Base-by-base conservation (phyloP, 2,329 filamentous ascomycete species). In the Fusarium globosum region DNA sequence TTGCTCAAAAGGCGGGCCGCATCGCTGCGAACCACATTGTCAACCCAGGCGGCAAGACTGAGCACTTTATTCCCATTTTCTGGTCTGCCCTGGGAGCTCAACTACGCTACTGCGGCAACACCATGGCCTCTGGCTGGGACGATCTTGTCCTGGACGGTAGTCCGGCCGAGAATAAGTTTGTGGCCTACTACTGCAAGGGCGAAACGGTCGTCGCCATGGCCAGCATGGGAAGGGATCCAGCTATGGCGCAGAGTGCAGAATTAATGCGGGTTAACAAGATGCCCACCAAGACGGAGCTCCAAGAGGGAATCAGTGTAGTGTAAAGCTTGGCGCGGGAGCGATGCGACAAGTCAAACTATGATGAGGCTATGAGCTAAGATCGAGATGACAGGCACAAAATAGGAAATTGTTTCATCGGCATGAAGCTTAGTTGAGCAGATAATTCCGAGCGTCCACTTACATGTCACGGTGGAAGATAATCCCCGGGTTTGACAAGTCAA, bases 31-130 rank as follows among this genome's bases (percentile, higher is more conserved):
- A 87, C 59, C 90, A 93, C 77, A 97, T 99, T 79, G 88, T 91
- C 74, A 86, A 92, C 77, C 88, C 92, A 0, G 83, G 87, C 13
- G 81, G 87, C 51, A 86, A 87, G 71, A 86, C 91, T 2, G 91
- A 93, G 76, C 86, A 89, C 6, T 98, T 97, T 83, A 96, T 96
- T 65, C 96, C 96, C 2, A 89, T 99, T 57, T 99, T 99, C 86
- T 99, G 96, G 96, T 97, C 94, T 3, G 96, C 96, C 1, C 85
- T 99, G 10, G 94, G 95, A 10, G 89, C 91, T 11, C 96, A 99
- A 84, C 83, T 99, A 77, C 90, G 96, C 51, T 99, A 99, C 86
- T 97, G 95, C 79, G 96, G 96, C 18, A 96, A 96, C 84, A 94
- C 95, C 4, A 71, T 71, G 3, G 73, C 75, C 14, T 89, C 90